Evolutionary conservation across 345 rosid genomes (phyloP).

Genomic region (Gossypium ekmanianum): DNA sequence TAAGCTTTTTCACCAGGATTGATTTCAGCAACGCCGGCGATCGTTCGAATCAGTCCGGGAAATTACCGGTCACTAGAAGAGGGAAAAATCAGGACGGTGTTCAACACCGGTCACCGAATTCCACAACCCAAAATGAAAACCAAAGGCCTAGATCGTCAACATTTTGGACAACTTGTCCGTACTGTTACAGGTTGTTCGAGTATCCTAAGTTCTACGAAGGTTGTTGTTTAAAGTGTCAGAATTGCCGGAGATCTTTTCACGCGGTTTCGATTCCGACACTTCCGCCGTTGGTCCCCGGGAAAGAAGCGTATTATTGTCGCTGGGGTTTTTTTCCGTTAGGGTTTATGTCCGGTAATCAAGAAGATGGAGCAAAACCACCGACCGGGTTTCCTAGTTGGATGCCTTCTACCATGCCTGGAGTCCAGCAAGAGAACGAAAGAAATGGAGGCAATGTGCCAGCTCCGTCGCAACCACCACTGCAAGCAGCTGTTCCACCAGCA

Average conservation of each 20-base stretch:
- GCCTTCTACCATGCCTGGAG: neutral
- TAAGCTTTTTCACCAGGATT: neutral
- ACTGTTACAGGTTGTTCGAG: neutral
- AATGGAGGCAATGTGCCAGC: neutral
- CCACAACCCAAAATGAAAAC: neutral
- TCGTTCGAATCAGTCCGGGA: neutral
- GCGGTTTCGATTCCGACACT: neutral
- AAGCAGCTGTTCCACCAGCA: neutral
- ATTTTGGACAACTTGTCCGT: neutral
- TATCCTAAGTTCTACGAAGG: neutral
- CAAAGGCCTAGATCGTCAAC: neutral
- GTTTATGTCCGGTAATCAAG: neutral
- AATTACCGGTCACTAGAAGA: neutral
- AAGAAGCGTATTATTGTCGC: neutral
- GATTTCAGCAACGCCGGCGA: neutral
- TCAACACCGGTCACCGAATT: neutral
- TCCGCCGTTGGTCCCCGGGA: neutral
- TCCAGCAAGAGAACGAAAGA: neutral
- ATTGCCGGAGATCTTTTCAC: neutral
- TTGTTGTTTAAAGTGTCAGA: constrained; percentile 1
- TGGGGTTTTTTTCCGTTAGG: neutral
- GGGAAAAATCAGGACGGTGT: neutral
- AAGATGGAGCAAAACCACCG: neutral
- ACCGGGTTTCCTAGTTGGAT: neutral
- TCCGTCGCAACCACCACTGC: no score